Percentiles rank a stretch among this genome's conserved stretches.
Evolutionary conservation across 495 filamentous ascomycete species (phyloP).

Genomic region (Terfezia boudieri): DNA sequence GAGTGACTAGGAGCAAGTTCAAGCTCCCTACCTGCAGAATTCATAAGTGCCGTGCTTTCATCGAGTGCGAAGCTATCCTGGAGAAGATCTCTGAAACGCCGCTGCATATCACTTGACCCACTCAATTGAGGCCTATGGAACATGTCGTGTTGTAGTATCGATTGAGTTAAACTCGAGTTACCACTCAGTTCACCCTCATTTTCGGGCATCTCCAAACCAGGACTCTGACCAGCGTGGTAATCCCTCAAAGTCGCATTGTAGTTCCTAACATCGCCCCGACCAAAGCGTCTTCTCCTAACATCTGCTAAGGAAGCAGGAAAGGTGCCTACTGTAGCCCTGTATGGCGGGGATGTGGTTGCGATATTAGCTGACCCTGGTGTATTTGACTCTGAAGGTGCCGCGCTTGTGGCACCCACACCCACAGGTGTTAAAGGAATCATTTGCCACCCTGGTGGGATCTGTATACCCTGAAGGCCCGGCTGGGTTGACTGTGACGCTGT

Average conservation of each 20-base stretch:
- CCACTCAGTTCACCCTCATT: background rate
- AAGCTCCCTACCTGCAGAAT: too few relatives aligned
- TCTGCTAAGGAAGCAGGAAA: slow-evolving; percentile 6
- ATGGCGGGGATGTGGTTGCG: background rate
- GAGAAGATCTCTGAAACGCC: too few relatives aligned
- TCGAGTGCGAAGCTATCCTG: too few relatives aligned
- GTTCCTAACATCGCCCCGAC: slow-evolving; percentile 2
- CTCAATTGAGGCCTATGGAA: too few relatives aligned
- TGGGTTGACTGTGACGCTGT: background rate
- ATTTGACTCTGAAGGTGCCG: background rate
- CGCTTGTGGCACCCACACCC: slow-evolving; percentile 1
- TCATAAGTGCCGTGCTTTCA: too few relatives aligned
- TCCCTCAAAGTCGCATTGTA: slow-evolving; percentile 14
- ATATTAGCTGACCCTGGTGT: background rate
- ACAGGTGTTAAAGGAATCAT: slow-evolving; percentile 15
- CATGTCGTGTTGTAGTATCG: too few relatives aligned
- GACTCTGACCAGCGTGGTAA: slow-evolving; percentile 13
- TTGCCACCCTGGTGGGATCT: slow-evolving; percentile 14
- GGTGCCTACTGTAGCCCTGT: background rate
- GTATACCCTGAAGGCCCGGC: slow-evolving; percentile 8
- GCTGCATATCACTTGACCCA: too few relatives aligned
- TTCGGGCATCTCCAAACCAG: background rate
- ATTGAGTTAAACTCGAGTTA: background rate
- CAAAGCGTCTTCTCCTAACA: slow-evolving; percentile 6
- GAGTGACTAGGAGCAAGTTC: too few relatives aligned